A percentile compares a stretch with the other conserved stretches of the same genome.
phyloP scores from a whole-genome alignment of 2,329 filamentous ascomycete genomes.

The Alternaria sp. region DNA sequence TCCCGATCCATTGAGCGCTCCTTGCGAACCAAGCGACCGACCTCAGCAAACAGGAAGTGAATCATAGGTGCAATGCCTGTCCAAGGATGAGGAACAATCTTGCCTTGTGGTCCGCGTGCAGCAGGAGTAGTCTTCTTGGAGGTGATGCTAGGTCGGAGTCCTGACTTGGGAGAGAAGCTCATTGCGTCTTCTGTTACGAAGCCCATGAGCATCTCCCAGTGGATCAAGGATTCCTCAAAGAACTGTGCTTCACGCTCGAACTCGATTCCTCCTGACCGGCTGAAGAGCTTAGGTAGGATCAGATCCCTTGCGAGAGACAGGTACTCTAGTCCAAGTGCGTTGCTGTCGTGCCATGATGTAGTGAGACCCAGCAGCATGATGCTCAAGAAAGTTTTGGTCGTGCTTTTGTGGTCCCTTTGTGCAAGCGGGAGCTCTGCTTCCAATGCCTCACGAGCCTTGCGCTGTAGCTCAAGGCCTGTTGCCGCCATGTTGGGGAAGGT shows the following conservation, averaged over 20 bases:
- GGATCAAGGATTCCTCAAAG: conserved; percentile 65
- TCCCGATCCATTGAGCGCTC: conserved; percentile 45
- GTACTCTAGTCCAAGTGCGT: conserved; percentile 63
- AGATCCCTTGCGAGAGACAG: conserved; percentile 59
- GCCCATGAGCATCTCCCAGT: conserved; percentile 68
- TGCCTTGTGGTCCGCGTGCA: conserved; percentile 42
- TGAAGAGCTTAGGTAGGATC: conserved; percentile 56
- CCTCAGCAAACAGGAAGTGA: conserved; percentile 57
- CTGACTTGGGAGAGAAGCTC: conserved; percentile 43
- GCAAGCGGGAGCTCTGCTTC: conserved; percentile 60
- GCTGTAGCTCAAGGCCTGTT: conserved; percentile 61
- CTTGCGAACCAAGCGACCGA: conserved; percentile 55
- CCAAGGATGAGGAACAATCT: conserved; percentile 59
- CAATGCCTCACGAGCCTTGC: conserved; percentile 62
- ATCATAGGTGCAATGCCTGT: conserved; percentile 58
- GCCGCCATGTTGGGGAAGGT: conserved; percentile 64
- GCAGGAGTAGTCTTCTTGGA: conserved; percentile 31
- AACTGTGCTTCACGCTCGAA: conserved; percentile 56
- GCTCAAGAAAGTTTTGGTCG: conserved; percentile 65
- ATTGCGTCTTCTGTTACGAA: conserved; percentile 60
- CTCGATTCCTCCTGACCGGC: conserved; percentile 42
- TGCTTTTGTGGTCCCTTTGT: conserved; percentile 46
- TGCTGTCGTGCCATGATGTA: conserved; percentile 67
- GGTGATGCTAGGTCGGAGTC: conserved; percentile 32
- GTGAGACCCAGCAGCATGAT: conserved; percentile 68